Percentiles rank a stretch among this genome's conserved stretches.
phyloP scores from a whole-genome alignment of 1,284 basidiomycete genomes.

The Ganoderma meredithae region DNA sequence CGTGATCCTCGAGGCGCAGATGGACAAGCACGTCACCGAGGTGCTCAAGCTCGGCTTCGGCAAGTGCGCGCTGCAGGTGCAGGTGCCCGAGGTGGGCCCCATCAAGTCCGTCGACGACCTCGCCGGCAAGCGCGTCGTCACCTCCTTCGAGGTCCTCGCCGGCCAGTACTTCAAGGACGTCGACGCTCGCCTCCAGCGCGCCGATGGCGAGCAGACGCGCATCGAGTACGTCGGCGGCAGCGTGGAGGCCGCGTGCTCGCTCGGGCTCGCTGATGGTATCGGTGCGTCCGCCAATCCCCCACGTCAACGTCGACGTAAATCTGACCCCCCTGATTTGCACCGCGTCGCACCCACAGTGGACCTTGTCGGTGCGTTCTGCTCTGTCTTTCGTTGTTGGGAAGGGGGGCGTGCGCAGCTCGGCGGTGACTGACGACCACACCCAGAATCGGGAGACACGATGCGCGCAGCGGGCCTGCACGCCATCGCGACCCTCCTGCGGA shows the following conservation, averaged over 20 bases:
- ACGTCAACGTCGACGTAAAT: neutral
- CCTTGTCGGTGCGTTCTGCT: constrained; percentile 77
- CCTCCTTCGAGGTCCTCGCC: constrained; percentile 91
- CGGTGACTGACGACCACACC: constrained; percentile 14
- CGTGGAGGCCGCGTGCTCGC: constrained; percentile 96
- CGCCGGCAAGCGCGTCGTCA: constrained; percentile 92
- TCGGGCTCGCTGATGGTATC: constrained; percentile 97
- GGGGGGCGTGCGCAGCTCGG: neutral
- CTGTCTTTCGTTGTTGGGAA: no score
- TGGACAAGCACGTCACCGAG: constrained; percentile 82
- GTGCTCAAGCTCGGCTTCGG: constrained; percentile 91
- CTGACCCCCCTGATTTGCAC: constrained; percentile 20
- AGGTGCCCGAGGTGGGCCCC: constrained; percentile 85
- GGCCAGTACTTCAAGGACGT: constrained; percentile 81
- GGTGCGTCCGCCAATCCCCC: constrained; percentile 57
- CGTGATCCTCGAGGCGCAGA: constrained; percentile 91
- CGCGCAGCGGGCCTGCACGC: constrained; percentile 95
- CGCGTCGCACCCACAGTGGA: constrained; percentile 63
- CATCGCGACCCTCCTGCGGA: constrained; percentile 88
- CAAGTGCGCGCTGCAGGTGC: constrained; percentile 94
- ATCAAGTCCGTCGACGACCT: constrained; percentile 83
- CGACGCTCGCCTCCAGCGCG: constrained; percentile 65
- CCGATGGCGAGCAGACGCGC: constrained; percentile 66
- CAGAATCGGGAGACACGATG: constrained; percentile 99
- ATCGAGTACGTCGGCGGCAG: constrained; percentile 98